These are phyloP conservation scores for Xerocomus spinulosus DNA, from an alignment of 768 basidiomycete genomes.

Conservation along the genomic window DNA sequence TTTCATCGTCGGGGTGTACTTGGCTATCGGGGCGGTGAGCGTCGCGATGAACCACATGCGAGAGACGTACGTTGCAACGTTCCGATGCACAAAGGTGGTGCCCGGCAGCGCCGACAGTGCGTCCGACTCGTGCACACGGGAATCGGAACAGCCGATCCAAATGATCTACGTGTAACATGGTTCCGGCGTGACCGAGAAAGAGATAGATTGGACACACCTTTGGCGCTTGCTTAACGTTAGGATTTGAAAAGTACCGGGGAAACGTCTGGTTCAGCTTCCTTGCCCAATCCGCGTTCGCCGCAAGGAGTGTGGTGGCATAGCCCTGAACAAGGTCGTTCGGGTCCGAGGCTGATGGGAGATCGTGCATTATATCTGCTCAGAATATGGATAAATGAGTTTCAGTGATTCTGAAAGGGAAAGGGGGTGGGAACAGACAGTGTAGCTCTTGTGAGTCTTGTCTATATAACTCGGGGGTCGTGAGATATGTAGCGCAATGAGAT, in stretches of 20 bases:
- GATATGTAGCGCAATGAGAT: too few relatives aligned
- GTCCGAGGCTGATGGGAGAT: neutral
- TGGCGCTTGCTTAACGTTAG: conserved; percentile 8
- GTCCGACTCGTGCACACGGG: neutral
- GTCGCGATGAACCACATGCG: neutral
- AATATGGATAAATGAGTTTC: too few relatives aligned
- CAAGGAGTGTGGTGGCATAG: conserved; percentile 1
- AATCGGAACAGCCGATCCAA: neutral
- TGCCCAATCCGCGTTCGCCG: conserved; percentile 18
- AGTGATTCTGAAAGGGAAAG: too few relatives aligned
- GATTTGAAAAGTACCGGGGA: conserved; percentile 22
- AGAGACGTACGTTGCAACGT: neutral
- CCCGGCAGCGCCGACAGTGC: neutral
- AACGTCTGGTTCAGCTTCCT: conserved; percentile 17
- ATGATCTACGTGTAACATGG: neutral
- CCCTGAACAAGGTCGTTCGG: neutral
- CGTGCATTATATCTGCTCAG: neutral
- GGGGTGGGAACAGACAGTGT: too few relatives aligned
- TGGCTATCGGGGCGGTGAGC: neutral
- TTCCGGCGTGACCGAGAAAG: neutral
- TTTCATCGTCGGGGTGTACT: neutral
- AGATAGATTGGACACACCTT: conserved; percentile 12
- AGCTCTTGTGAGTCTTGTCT: too few relatives aligned
- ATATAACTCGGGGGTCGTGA: too few relatives aligned
- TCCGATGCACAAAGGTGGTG: neutral